These are phyloP conservation scores for Debaryomycetaceae sp. DNA, from an alignment of 1,139 yeast species.

Conservation along the genomic window DNA sequence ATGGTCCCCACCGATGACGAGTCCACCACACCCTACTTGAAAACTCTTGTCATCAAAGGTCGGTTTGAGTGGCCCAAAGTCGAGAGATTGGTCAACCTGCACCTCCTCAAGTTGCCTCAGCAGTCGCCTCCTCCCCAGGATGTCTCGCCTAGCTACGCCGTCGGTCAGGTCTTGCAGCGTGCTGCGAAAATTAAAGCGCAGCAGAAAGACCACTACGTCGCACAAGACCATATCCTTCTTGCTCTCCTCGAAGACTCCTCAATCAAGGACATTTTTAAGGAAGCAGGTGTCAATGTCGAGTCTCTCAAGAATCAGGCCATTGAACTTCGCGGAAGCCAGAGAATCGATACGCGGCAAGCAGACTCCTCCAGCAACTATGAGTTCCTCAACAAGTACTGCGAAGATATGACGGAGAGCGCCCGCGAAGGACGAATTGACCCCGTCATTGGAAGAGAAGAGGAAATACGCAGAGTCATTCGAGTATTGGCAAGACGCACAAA, in stretches of 20 bases:
- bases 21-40: slow-evolving; percentile 59
- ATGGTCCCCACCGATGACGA: slow-evolving; percentile 71
- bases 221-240: slow-evolving; percentile 85
- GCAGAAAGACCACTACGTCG: slow-evolving; percentile 86
- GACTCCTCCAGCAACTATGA: slow-evolving; percentile 82
- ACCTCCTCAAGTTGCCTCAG: slow-evolving; percentile 73
- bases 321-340: slow-evolving; percentile 78
- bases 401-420: slow-evolving; percentile 88
- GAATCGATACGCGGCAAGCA: slow-evolving; percentile 89
- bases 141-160: slow-evolving; percentile 54
- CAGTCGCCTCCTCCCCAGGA: slow-evolving; percentile 83
- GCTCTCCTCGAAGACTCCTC: slow-evolving; percentile 75
- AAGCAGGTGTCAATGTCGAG: slow-evolving; percentile 56
- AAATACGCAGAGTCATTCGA: slow-evolving; percentile 87
- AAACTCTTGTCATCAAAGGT: slow-evolving; percentile 79
- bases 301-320: slow-evolving; percentile 72
- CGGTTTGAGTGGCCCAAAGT: slow-evolving; percentile 79
- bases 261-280: slow-evolving; percentile 66
- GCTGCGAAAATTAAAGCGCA: slow-evolving; percentile 70
- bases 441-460: slow-evolving; percentile 98
- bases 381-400: slow-evolving; percentile 79
- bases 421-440: slow-evolving; percentile 94
- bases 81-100: slow-evolving; percentile 71
- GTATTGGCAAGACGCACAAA: slow-evolving; percentile 92
- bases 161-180: slow-evolving; percentile 58